Evolutionary conservation across 75 land plant species (phyloP).

Genomic region (Isoetes taiwanensis): DNA sequence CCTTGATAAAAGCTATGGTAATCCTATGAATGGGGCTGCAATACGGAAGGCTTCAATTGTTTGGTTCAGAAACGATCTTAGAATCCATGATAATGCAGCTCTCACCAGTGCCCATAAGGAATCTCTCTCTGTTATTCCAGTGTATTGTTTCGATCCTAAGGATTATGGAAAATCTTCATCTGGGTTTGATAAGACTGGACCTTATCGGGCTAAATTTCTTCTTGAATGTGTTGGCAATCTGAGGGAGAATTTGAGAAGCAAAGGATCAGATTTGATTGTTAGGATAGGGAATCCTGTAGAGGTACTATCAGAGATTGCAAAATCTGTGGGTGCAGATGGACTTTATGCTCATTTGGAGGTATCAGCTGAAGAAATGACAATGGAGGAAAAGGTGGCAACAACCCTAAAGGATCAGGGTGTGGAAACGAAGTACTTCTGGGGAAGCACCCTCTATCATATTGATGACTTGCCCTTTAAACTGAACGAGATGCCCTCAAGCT

Average conservation of each 20-base stretch:
- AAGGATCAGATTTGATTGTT: constrained; percentile 74
- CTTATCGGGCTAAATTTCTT: constrained; percentile 61
- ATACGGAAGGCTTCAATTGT: constrained; percentile 53
- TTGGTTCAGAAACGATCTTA: constrained; percentile 82
- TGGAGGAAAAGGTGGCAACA: constrained; percentile 64
- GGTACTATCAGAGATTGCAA: constrained; percentile 52
- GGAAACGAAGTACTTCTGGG: constrained; percentile 94
- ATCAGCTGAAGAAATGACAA: constrained; percentile 47
- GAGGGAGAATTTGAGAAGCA: constrained; percentile 32
- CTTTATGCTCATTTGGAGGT: constrained; percentile 79
- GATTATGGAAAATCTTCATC: constrained; percentile 83
- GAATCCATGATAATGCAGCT: constrained; percentile 72
- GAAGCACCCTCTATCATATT: constrained; percentile 77
- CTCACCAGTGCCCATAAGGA: constrained; percentile 51
- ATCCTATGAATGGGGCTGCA: constrained; percentile 43
- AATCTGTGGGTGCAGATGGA: constrained; percentile 73
- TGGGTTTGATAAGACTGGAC: constrained; percentile 87
- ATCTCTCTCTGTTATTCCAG: constrained; percentile 70
- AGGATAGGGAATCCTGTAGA: constrained; percentile 72
- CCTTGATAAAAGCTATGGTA: constrained; percentile 26
- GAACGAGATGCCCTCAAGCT: constrained; percentile 74
- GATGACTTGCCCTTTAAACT: constrained; percentile 87
- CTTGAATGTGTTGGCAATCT: constrained; percentile 64
- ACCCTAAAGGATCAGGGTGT: constrained; percentile 75
- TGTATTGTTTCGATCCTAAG: constrained; percentile 77